Conservation (phyloP, 2,329 filamentous ascomycete species). For the Penicillium sp. region DNA sequence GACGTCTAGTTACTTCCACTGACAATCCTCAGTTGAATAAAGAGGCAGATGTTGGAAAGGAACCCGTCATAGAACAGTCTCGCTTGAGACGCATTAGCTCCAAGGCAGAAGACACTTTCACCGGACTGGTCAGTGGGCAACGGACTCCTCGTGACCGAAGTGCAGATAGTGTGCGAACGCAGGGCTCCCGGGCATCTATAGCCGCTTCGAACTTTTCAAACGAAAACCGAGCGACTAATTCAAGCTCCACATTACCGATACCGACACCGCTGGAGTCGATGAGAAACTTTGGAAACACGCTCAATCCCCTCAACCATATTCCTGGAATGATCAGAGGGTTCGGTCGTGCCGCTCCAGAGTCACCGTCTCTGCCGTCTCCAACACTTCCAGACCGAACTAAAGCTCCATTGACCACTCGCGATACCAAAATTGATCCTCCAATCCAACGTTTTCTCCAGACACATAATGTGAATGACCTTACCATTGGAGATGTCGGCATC, state of each 20-base stretch:
- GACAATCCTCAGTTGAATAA: slow-evolving; percentile 53
- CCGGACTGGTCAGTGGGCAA: slow-evolving; percentile 73
- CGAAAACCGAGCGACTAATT: slow-evolving; percentile 27
- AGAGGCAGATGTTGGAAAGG: slow-evolving; percentile 59
- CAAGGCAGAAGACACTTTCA: slow-evolving; percentile 66
- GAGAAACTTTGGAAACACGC: slow-evolving; percentile 75
- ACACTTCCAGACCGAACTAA: slow-evolving; percentile 48
- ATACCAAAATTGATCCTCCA: slow-evolving; percentile 58
- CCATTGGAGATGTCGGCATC: slow-evolving; percentile 73
- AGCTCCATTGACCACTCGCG: slow-evolving; percentile 26
- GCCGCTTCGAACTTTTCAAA: slow-evolving; percentile 27
- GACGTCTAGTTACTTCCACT: slow-evolving; percentile 74
- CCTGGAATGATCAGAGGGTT: slow-evolving; percentile 80
- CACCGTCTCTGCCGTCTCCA: slow-evolving; percentile 44
- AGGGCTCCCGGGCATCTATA: slow-evolving; percentile 45
- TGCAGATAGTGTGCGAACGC: slow-evolving; percentile 65
- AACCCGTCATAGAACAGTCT: slow-evolving; percentile 42
- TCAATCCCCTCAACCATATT: slow-evolving; percentile 83
- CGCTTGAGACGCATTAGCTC: slow-evolving; percentile 41
- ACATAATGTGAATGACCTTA: slow-evolving; percentile 71
- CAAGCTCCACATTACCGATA: slow-evolving; percentile 33
- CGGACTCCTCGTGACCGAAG: slow-evolving; percentile 71
- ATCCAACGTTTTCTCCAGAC: slow-evolving; percentile 75
- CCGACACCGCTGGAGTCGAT: slow-evolving; percentile 77
- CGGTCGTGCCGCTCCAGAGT: slow-evolving; percentile 55